Base-by-base conservation (phyloP, 1,139 yeast species). In the Geotrichum australiense region DNA sequence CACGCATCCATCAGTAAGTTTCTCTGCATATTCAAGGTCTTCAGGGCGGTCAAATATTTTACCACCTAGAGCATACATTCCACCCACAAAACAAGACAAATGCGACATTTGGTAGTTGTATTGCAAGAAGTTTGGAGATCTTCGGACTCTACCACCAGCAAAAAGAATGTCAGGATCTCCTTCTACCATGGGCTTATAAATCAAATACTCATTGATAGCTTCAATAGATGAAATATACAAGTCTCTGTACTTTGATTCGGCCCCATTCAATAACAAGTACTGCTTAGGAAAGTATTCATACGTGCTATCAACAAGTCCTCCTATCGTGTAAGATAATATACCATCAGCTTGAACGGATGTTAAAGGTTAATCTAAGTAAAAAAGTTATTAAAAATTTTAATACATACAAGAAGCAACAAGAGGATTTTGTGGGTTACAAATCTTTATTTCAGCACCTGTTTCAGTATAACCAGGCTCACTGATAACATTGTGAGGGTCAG, bases 1-100 rank as follows among this genome's bases (percentile, higher is more conserved):
- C 55, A 75, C 76, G 58, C 94, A 84, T 5, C 89, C 79, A 48
- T 76, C 66, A 1, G 91, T 76, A 45, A 84, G 59, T 38, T 74
- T 74, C 43, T 69, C 73, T 3, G 81, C 93, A 34, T 74, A 60
- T 33, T 67, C 65, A 54, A 79, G 65, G 52, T 80, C 83, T 54
- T 75, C 56, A 39, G 71, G 59, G 49, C 66, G 39, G 64, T 66
- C 53, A 55, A 72, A 53, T 59, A 84, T 49, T 56, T 68, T 77
- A 4, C 84, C 76, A 2, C 86, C 86, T 27, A 82, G 59, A 0
- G 84, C 81, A 53, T 79, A 71, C 65, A 80, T 75, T 1, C 89
- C 85, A 29, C 87, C 89, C 39, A 80, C 70, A 56, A 79, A 80
- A 56, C 94, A 83, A 8, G 82, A 74, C 50, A 79, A 67, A 53